phyloP scores from a whole-genome alignment of 768 basidiomycete species.

The Chalciporus sphaerocephalus region DNA sequence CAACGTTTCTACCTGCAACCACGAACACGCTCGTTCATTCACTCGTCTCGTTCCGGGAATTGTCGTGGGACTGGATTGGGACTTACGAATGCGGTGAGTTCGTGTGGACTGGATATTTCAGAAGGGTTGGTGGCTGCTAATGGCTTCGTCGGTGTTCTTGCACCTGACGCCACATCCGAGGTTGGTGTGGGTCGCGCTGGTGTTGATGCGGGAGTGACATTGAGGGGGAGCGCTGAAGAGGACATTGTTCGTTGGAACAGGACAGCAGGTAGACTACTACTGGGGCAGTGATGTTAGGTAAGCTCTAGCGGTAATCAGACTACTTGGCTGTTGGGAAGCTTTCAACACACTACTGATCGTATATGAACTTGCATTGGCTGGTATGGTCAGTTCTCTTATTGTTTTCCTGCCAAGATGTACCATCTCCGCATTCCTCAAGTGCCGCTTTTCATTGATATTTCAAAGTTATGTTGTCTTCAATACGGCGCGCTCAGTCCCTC shows the following conservation, averaged over 20 bases:
- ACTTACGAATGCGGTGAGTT: conserved; percentile 90
- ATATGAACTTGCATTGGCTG: too few species aligned
- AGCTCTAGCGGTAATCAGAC: too few species aligned
- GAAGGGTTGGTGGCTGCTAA: conserved; percentile 34
- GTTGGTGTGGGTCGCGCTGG: conserved; percentile 39
- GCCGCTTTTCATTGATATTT: too few species aligned
- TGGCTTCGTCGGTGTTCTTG: conserved; percentile 48
- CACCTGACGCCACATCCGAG: conserved; percentile 20
- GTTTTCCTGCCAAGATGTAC: background rate
- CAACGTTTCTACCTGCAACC: conserved; percentile 73
- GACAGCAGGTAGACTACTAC: background rate
- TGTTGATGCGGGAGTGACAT: conserved; percentile 52
- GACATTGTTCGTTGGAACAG: conserved; percentile 24
- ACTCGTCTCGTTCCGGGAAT: background rate
- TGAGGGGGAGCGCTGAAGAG: conserved; percentile 63
- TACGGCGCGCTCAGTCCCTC: background rate
- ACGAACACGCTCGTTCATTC: background rate
- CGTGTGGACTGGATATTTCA: conserved; percentile 90
- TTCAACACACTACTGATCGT: too few species aligned
- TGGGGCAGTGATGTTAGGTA: conserved; percentile 9
- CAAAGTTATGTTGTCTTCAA: too few species aligned
- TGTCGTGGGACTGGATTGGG: conserved; percentile 3
- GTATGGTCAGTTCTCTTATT: background rate
- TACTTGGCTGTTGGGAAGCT: too few species aligned
- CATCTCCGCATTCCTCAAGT: too few species aligned